A percentile compares a stretch with the other conserved stretches of the same genome.
phyloP scores from a whole-genome alignment of 176 grass and related monocot species.

The Carex parvula region DNA sequence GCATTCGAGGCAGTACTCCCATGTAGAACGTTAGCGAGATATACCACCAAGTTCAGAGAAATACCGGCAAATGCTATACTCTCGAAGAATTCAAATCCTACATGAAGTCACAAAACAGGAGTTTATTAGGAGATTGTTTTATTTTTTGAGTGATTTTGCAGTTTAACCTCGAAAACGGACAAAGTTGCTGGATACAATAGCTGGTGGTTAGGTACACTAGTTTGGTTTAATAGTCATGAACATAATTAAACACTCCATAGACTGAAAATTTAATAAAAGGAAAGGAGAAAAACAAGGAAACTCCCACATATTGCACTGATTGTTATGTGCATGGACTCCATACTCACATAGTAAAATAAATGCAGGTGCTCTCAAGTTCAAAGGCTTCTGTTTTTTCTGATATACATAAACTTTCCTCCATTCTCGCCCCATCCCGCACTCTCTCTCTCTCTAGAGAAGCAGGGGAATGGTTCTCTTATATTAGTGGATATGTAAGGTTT shows the following conservation, averaged over 20 bases:
- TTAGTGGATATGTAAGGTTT: background rate
- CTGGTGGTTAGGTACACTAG: background rate
- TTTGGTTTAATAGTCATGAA: background rate
- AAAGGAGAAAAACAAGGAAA: background rate
- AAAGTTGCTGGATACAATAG: background rate
- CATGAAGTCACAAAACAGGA: background rate
- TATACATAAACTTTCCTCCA: background rate
- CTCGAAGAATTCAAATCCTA: conserved; percentile 85
- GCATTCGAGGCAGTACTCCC: conserved; percentile 70
- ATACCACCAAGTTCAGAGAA: conserved; percentile 73
- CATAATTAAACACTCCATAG: background rate
- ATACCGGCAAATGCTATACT: conserved; percentile 72
- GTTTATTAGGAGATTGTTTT: background rate
- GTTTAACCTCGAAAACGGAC: background rate
- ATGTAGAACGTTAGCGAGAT: conserved; percentile 80
- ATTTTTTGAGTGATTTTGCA: background rate
- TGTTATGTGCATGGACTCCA: background rate
- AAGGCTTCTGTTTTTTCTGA: background rate
- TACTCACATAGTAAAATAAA: background rate
- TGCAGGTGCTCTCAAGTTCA: background rate
- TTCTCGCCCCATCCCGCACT: background rate
- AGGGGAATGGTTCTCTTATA: too few relatives aligned
- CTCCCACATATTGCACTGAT: background rate
- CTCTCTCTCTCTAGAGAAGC: too few relatives aligned
- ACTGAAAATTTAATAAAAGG: background rate